phyloP scores from a whole-genome alignment of 2,329 filamentous ascomycete species.

The Tolypocladium amazonense region DNA sequence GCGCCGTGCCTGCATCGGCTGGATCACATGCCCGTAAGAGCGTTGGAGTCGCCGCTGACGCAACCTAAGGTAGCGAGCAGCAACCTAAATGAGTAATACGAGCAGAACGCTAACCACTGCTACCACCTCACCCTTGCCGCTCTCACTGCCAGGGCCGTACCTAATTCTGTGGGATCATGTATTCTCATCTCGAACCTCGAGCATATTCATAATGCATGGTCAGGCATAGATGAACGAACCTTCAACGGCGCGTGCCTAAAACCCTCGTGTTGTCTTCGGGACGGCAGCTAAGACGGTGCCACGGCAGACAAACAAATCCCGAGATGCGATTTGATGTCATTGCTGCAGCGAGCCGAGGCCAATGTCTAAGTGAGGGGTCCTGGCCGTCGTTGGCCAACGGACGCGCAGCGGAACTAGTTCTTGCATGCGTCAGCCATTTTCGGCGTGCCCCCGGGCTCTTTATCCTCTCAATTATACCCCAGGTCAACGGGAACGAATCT shows the following conservation, averaged over 20 bases:
- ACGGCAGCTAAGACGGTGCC: background rate
- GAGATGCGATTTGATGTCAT: background rate
- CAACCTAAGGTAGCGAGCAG: background rate
- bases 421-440: no score
- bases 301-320: background rate
- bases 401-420: background rate
- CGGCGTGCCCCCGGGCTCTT: no score
- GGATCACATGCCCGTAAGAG: background rate
- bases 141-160: background rate
- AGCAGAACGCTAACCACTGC: no score
- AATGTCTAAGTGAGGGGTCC: background rate
- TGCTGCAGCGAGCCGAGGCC: background rate
- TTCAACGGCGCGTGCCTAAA: background rate
- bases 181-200: background rate
- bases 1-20: slow-evolving; percentile 2
- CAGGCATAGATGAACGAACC: background rate
- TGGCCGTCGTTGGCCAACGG: background rate
- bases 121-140: background rate
- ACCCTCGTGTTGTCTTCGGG: background rate
- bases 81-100: no score
- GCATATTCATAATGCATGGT: background rate
- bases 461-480: no score
- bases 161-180: no score
- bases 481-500: background rate
- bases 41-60: background rate